Conservation (phyloP, 2,329 filamentous ascomycete genomes). For the Epichloe elymi region DNA sequence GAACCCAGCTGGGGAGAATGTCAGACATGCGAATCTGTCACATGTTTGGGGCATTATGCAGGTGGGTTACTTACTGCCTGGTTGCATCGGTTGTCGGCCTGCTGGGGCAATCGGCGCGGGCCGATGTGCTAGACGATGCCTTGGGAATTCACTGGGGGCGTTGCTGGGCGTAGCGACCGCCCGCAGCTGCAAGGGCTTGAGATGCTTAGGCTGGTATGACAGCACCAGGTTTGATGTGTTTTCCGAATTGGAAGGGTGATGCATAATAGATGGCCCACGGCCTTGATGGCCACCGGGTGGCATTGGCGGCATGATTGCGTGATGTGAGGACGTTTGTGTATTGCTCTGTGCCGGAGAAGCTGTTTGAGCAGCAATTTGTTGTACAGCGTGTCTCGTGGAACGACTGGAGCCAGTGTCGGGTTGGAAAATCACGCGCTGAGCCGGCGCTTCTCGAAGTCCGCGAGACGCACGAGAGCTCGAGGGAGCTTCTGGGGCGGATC, state of each 20-base stretch:
- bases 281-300: constrained; percentile 17
- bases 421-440: constrained; percentile 73
- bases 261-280: constrained; percentile 31
- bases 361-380: constrained; percentile 24
- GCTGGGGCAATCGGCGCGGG: constrained; percentile 13
- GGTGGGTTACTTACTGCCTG: constrained; percentile 42
- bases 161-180: constrained; percentile 65
- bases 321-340: constrained; percentile 20
- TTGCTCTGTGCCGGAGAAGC: constrained; percentile 16
- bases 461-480: constrained; percentile 46
- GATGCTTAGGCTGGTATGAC: constrained; percentile 54
- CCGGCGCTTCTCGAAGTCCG: constrained; percentile 67
- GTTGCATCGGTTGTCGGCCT: constrained; percentile 35
- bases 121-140: constrained; percentile 29
- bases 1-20: constrained; percentile 34
- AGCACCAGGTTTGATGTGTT: constrained; percentile 47
- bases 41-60: no score
- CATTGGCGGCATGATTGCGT: constrained; percentile 18
- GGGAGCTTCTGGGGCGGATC: constrained; percentile 35
- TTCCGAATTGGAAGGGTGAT: constrained; percentile 42
- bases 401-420: constrained; percentile 58
- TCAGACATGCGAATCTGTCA: constrained; percentile 5
- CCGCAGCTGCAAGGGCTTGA: constrained; percentile 52
- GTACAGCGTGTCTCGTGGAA: constrained; percentile 45
- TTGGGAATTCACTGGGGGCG: constrained; percentile 51